Evolutionary conservation across 2,329 filamentous ascomycete species (phyloP).

Genomic region (Exophiala viscosa): DNA sequence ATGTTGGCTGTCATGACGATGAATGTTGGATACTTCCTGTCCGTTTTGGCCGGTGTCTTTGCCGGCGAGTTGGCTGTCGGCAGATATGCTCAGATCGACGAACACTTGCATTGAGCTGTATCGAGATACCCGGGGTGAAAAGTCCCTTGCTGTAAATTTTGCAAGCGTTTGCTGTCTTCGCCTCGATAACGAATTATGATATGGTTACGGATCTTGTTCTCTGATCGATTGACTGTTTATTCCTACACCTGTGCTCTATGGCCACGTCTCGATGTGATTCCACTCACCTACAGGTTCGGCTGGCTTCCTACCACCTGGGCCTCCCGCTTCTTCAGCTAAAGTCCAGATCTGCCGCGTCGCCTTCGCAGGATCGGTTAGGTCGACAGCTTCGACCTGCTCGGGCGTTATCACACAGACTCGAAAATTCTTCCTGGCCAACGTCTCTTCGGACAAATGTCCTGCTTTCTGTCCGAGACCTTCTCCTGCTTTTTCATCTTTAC

Average conservation of each 20-base stretch:
- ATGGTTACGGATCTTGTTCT: constrained; percentile 15
- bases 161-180: constrained; percentile 29
- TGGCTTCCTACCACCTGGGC: constrained; percentile 35
- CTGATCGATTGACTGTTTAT: background rate
- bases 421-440: constrained; percentile 69
- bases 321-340: constrained; percentile 46
- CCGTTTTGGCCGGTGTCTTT: constrained; percentile 74
- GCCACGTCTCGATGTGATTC: constrained; percentile 69
- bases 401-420: constrained; percentile 83
- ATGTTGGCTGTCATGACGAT: constrained; percentile 92
- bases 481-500: constrained; percentile 42
- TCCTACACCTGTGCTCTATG: constrained; percentile 27
- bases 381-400: constrained; percentile 69
- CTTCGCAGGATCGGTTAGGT: constrained; percentile 64
- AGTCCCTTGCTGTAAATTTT: no score
- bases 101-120: constrained; percentile 41
- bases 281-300: constrained; percentile 48
- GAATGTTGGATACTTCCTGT: constrained; percentile 81
- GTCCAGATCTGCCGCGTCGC: constrained; percentile 65
- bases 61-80: constrained; percentile 80
- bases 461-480: constrained; percentile 61
- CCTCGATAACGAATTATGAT: constrained; percentile 32
- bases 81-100: constrained; percentile 56
- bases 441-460: constrained; percentile 63
- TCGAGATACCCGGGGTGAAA: no score